Evolutionary conservation across 768 basidiomycete genomes (phyloP).

Genomic region (Thelephora aurantiotincta): DNA sequence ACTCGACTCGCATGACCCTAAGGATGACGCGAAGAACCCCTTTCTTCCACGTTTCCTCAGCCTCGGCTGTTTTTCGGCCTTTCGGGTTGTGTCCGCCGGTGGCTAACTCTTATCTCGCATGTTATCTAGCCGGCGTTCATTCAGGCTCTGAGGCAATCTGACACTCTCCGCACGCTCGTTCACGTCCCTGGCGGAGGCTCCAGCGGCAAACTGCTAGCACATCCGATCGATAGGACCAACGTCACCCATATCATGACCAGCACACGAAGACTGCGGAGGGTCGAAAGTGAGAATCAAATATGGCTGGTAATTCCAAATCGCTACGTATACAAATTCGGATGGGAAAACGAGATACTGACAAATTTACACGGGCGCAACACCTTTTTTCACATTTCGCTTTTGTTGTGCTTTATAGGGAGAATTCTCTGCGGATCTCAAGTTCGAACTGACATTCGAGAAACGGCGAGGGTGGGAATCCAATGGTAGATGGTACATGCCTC

Average conservation of each 20-base stretch:
- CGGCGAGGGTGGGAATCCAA: neutral
- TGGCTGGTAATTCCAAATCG: neutral
- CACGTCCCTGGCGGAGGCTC: neutral
- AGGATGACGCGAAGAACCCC: too few relatives aligned
- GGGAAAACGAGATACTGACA: neutral
- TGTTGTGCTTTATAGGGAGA: too few relatives aligned
- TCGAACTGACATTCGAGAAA: neutral
- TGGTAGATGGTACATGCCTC: neutral
- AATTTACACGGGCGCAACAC: neutral
- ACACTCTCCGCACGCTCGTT: constrained; percentile 1
- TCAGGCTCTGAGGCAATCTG: neutral
- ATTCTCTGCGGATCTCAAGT: too few relatives aligned
- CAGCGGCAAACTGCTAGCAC: neutral
- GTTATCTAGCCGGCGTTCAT: constrained; percentile 1
- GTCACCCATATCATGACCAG: neutral
- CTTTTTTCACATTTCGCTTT: too few relatives aligned
- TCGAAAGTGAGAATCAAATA: neutral
- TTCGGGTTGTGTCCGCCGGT: neutral
- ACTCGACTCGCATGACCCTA: too few relatives aligned
- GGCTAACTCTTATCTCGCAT: neutral
- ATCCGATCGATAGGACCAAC: neutral
- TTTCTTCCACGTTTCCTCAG: neutral
- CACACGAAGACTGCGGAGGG: neutral
- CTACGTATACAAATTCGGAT: neutral
- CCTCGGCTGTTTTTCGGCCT: constrained; percentile 1